Base-by-base conservation (phyloP, 352 stramenopile genomes). In the Pythium pyrilobum region DNA sequence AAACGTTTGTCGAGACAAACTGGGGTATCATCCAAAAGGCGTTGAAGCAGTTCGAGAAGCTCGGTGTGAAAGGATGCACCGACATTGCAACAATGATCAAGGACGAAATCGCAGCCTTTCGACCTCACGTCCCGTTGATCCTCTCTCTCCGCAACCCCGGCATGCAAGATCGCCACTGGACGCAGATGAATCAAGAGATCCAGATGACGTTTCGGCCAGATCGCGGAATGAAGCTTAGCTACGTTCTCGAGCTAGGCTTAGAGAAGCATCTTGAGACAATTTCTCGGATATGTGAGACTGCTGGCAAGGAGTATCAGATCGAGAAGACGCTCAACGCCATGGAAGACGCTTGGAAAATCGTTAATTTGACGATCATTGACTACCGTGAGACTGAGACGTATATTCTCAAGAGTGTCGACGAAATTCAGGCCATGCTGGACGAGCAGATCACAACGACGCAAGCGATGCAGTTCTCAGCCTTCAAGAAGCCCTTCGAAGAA, bases 391-490 rank as follows among this genome's bases (percentile, higher is more conserved):
- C 94, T 8, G 89, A 93, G 28, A 98, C 94, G 42, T 97, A 75
- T 37, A 94, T 98, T 11, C 56, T 98, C n/a, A 97, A 96, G 41
- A 89, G 87, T 16, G 86, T 96, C 5, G 94, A 98, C 56, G 93
- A 98, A 53, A 89, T 97, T 37, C 92, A 97, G 70, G 74, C 78
- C 1, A 69, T 98, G 6, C 68, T 98, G 1, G 94, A 98, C 38
- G 94, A 98, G 57, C 94, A 98, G 57, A 96, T 98, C 62, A 98
- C 92, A 1, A 97, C 90, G 33, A 97, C 91, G 0, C 90, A 98
- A 53, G 89, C 91, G 21, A 98, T 98, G 93, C 88, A 95, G 61
- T 98, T 98, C 55, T 97, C 87, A 2, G 77, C 89, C 0, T 98
- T 98, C 66, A 98, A 98, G 62, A 95, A 93, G 13, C 91, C 91